phyloP scores from a whole-genome alignment of 2,329 filamentous ascomycete species.

The Esteya vermicola region DNA sequence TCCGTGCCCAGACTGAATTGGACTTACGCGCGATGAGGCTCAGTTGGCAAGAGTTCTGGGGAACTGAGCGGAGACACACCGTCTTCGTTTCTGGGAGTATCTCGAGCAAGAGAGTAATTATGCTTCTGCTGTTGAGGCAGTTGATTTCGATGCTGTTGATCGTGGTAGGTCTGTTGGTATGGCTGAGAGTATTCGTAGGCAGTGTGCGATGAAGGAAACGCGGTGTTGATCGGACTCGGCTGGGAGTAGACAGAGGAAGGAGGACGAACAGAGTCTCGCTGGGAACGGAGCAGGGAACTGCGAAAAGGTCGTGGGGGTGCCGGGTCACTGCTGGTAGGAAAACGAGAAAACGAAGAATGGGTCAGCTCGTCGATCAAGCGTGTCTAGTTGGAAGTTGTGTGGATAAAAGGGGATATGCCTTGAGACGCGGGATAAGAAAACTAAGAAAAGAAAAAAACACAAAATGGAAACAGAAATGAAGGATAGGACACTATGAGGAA shows the following conservation, averaged over 20 bases:
- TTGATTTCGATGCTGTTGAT: conserved; percentile 2
- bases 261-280: background rate
- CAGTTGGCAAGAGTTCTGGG: conserved; percentile 27
- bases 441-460: background rate
- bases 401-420: no score
- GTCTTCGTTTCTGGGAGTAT: conserved; percentile 9
- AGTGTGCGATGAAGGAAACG: background rate
- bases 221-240: background rate
- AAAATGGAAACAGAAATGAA: background rate
- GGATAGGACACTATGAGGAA: background rate
- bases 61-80: conserved; percentile 44
- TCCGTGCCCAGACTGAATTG: no score
- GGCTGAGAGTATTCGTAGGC: background rate
- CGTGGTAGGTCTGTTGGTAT: background rate
- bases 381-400: background rate
- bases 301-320: background rate
- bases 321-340: background rate
- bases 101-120: background rate
- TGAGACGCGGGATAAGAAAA: background rate
- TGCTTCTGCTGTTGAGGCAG: conserved; percentile 1
- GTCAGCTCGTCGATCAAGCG: conserved; percentile 1
- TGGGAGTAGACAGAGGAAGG: background rate
- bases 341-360: background rate
- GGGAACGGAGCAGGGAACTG: no score
- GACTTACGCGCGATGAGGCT: conserved; percentile 20